Evolutionary conservation across 2,329 filamentous ascomycete species (phyloP), one percentile per base, ranked within the genome.

Genomic region (Ascochyta lentis): DNA sequence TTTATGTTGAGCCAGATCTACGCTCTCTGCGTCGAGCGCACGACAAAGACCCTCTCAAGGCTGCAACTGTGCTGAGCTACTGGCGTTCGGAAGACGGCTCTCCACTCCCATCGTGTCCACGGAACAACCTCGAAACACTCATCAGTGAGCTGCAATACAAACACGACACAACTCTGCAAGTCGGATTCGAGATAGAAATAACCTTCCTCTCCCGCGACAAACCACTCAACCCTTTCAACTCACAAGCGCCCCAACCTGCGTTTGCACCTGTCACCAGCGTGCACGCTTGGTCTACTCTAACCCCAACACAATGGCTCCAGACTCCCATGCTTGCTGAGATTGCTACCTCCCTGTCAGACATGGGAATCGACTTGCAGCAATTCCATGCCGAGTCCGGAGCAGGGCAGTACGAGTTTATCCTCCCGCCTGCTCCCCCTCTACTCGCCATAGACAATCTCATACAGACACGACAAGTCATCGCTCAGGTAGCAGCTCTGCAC

Each of bases 171-270:
- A 74, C 80, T 3, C 85, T 92, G 43, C 79, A 88, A 0, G 75
- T 92, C 15, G 92, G 91, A 0, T 96, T 95, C 62, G 92, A 96
- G 73, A 86, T 96, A 37, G 91, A 96, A 73, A 84, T 95, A 9
- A 81, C 90, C 1, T 87, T 96, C 60, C 78, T 94, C 61, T 81
- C 81, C 37, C 81, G 81, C 19, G 66, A 74, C 31, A 64, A 68
- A 7, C 64, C 53, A 13, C 56, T 55, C 39, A 59, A 64, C 74
- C 46, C 35, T 6, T 50, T 33, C 37, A 50, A 33, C 24, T 38
- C 41, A 6, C 35, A 55, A 24, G 29, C 34, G 23, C 8, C 27
- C 26, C 41, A 55, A 23, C 76, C 66, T 15, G 55, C 63, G 37
- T 73, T 76, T 7, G 67, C 75, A 1, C 79, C 89, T 0, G 70